These are phyloP conservation scores for Aspergillus baeticus DNA, from an alignment of 495 filamentous ascomycete species.

Conservation along the genomic window DNA sequence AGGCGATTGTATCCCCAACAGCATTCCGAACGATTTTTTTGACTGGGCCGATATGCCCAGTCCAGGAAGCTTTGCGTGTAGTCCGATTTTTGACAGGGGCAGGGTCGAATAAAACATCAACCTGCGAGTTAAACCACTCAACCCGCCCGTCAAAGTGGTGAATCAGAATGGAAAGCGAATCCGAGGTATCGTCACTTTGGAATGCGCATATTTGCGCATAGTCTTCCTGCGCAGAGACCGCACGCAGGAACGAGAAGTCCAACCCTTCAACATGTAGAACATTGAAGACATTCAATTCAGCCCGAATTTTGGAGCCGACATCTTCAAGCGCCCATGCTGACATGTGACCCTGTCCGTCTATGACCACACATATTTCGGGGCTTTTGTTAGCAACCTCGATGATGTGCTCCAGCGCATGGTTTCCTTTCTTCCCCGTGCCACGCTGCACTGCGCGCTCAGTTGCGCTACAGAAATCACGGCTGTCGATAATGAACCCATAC, in stretches of 20 bases:
- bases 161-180: slow-evolving; percentile 70
- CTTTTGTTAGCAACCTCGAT: slow-evolving; percentile 81
- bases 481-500: slow-evolving; percentile 83
- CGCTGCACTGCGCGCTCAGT: slow-evolving; percentile 73
- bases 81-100: slow-evolving; percentile 65
- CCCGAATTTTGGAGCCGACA: slow-evolving; percentile 70
- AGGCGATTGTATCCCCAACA: slow-evolving; percentile 75
- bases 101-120: slow-evolving; percentile 82
- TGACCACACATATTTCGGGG: slow-evolving; percentile 83
- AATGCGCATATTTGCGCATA: slow-evolving; percentile 76
- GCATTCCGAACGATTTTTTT: slow-evolving; percentile 83
- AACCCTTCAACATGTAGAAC: slow-evolving; percentile 77
- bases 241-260: slow-evolving; percentile 62
- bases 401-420: slow-evolving; percentile 76
- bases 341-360: slow-evolving; percentile 85
- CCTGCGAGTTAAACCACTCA: slow-evolving; percentile 73
- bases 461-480: slow-evolving; percentile 73
- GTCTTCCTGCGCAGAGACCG: slow-evolving; percentile 40
- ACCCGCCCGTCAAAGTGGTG: slow-evolving; percentile 87
- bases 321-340: slow-evolving; percentile 94
- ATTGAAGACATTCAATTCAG: slow-evolving; percentile 76
- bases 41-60: slow-evolving; percentile 78
- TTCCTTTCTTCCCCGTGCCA: slow-evolving; percentile 56
- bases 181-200: slow-evolving; percentile 55
- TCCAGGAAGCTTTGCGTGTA: slow-evolving; percentile 62